These are phyloP conservation scores for Stephania japonica DNA, from an alignment of 164 flowering plant species.

Conservation along the genomic window DNA sequence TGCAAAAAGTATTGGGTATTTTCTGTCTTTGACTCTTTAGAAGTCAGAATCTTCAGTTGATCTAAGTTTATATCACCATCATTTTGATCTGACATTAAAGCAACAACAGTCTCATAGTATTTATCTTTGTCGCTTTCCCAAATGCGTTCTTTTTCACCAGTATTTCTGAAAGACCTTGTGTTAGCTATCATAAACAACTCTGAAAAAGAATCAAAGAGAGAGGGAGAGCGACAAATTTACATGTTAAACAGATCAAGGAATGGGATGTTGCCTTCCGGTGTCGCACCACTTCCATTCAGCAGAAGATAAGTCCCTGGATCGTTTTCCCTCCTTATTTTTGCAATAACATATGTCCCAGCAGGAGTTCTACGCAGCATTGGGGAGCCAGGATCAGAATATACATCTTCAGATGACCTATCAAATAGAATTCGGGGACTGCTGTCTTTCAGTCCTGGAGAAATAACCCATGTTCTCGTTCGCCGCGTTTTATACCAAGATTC, in stretches of 20 bases:
- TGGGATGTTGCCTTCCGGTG: constrained; percentile 93
- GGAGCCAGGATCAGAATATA: constrained; percentile 97
- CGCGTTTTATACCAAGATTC: constrained; percentile 99
- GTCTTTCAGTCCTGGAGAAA: constrained; percentile 69
- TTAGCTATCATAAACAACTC: neutral
- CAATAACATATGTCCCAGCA: constrained; percentile 81
- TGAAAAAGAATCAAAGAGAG: neutral
- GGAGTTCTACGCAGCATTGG: constrained; percentile 87
- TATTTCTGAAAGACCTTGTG: constrained; percentile 50
- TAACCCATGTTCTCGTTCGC: constrained; percentile 77
- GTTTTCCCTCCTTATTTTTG: constrained; percentile 67
- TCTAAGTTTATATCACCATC: constrained; percentile 67
- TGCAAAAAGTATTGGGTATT: constrained; percentile 78
- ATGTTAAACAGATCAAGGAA: constrained; percentile 92
- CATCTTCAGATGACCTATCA: constrained; percentile 98
- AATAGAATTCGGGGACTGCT: constrained; percentile 68
- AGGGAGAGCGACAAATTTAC: constrained; percentile 40
- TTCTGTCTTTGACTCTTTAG: constrained; percentile 96
- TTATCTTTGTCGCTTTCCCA: constrained; percentile 96
- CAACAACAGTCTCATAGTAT: constrained; percentile 80
- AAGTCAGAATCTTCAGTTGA: constrained; percentile 70
- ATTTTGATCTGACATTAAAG: constrained; percentile 83
- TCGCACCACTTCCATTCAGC: constrained; percentile 94
- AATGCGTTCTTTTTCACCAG: constrained; percentile 85
- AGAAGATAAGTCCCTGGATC: constrained; percentile 60